Percentiles rank a stretch among this genome's conserved stretches.
phyloP scores from a whole-genome alignment of 2,329 filamentous ascomycete species.

The Fusarium algeriense region DNA sequence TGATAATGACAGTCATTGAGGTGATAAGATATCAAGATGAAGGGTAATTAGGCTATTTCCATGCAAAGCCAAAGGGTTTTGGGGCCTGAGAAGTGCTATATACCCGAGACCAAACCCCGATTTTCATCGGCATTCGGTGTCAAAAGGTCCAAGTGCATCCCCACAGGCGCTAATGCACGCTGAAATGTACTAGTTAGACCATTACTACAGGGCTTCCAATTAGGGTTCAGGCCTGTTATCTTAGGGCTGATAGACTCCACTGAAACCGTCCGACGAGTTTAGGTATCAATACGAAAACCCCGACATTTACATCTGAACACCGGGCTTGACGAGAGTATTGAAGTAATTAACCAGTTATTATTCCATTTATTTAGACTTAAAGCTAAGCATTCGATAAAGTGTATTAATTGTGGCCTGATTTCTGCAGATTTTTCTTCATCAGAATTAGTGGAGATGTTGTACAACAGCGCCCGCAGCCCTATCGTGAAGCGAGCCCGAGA shows the following conservation, averaged over 20 bases:
- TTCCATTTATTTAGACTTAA: too few species aligned
- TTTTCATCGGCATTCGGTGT: neutral
- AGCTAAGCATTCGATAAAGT: too few species aligned
- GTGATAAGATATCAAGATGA: accelerated
- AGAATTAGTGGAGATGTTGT: neutral
- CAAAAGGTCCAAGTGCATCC: neutral
- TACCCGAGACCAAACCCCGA: too few species aligned
- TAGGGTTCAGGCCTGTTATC: neutral
- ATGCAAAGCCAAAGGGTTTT: accelerated
- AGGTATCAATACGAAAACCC: neutral
- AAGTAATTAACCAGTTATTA: too few species aligned
- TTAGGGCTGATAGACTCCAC: neutral
- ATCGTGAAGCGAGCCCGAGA: neutral
- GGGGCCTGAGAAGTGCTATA: accelerated
- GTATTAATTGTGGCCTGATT: neutral
- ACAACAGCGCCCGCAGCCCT: neutral
- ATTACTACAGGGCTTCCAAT: neutral
- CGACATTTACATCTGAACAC: neutral
- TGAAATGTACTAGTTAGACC: neutral
- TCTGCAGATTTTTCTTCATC: too few species aligned
- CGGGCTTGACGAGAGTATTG: neutral
- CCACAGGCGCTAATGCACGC: neutral
- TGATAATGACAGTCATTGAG: too few species aligned
- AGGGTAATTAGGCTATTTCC: neutral
- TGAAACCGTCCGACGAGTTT: neutral